Base-by-base conservation (phyloP, 2,329 filamentous ascomycete genomes). In the Trichophyton verrucosum region DNA sequence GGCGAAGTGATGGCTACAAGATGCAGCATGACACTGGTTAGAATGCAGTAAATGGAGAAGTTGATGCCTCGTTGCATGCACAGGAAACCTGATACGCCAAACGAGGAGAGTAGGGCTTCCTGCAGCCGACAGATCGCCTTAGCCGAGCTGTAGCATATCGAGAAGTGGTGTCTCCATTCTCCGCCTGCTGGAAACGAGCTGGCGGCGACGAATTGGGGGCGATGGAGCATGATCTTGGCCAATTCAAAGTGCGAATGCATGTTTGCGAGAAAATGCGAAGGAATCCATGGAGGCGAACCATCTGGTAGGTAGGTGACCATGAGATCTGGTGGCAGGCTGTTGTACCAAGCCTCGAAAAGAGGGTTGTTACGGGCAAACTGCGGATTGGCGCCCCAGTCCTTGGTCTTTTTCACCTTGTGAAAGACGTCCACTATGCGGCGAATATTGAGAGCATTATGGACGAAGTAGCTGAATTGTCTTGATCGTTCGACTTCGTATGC, bases 11-110 rank as follows among this genome's bases (percentile, higher is more conserved):
- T 86, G 3, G 91, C 91, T 80, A 96, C 92, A 74, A 97, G 75
- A 73, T 97, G 91, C 60, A 97, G 81, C 74, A 96, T 91, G 24
- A 92, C 91, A 76, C 91, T 96, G 0, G 90, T 94, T 53, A 97
- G 77, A 27, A 96, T 85, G 61, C 86, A 85, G 70, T 97, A 97
- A n/a, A 97, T 90, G 4, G 89, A 90, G 69, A 96, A 97, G 73
- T 91, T 96, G 71, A 95, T 91, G 44, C 92, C 92, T 66, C 92
- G 83, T 69, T 92, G 87, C 92, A 96, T 96, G 75, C 87, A 95
- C 67, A 94, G 81, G 15, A 97, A 78, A 0, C 91, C 92, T 15
- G 82, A 82, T 63, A 96, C 77, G 2, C 91, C 89, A 72, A 86
- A 95, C 0, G 83, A 82, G 60, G 86, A 81, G 62, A 95, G 70